Percentiles rank a stretch among this genome's conserved stretches.
Evolutionary conservation across 768 basidiomycete species (phyloP).

Genomic region (Boletus bicolor): DNA sequence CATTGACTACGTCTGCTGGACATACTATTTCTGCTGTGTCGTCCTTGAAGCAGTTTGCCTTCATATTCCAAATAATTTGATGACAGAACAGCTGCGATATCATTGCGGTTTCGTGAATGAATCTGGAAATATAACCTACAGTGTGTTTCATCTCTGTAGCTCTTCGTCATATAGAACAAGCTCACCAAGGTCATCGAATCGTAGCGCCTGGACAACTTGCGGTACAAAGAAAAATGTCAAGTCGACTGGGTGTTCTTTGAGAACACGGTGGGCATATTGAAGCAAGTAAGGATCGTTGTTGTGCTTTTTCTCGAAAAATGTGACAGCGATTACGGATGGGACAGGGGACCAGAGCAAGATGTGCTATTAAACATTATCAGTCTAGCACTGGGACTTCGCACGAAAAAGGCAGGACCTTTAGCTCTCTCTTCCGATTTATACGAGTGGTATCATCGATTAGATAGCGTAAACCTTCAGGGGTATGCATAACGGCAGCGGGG

Average conservation of each 20-base stretch:
- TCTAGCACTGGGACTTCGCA: background rate
- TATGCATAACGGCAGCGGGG: slow-evolving; percentile 63
- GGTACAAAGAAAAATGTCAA: slow-evolving; percentile 99
- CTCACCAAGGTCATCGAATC: slow-evolving; percentile 84
- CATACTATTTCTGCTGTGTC: slow-evolving; percentile 80
- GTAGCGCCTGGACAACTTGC: slow-evolving; percentile 94
- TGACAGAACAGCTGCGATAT: slow-evolving; percentile 98
- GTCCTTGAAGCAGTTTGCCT: slow-evolving; percentile 94
- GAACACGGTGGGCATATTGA: slow-evolving; percentile 94
- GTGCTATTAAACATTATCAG: slow-evolving; percentile 48
- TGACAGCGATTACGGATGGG: slow-evolving; percentile 75
- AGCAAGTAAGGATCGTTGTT: slow-evolving; percentile 79
- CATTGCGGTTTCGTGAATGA: slow-evolving; percentile 96
- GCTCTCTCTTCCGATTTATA: slow-evolving; percentile 53
- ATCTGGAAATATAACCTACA: slow-evolving; percentile 87
- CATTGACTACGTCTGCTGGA: slow-evolving; percentile 7
- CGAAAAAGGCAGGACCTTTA: slow-evolving; percentile 56
- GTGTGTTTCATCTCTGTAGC: background rate
- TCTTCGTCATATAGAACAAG: background rate
- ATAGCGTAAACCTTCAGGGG: slow-evolving; percentile 78
- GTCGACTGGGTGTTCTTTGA: slow-evolving; percentile 92
- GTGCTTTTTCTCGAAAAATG: slow-evolving; percentile 83
- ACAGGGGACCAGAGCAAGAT: slow-evolving; percentile 87
- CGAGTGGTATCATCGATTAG: slow-evolving; percentile 75
- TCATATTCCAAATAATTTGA: slow-evolving; percentile 99